Base-by-base conservation (phyloP, 352 stramenopile genomes). In the Phytophthora nicotianae region DNA sequence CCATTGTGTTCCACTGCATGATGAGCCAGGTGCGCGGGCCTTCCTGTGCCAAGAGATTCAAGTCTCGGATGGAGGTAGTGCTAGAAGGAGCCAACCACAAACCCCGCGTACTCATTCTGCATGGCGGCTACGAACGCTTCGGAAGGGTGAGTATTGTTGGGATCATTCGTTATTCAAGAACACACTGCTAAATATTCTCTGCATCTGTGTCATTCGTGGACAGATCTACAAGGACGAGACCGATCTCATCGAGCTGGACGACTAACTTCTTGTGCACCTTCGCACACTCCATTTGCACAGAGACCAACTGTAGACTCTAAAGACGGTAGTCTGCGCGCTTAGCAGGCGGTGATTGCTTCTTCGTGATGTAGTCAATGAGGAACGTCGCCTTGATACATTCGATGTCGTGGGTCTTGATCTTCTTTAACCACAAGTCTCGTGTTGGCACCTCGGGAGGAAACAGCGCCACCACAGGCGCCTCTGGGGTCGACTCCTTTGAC, bases 1-100 rank as follows among this genome's bases (percentile, higher is more conserved):
- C 72, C 46, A 75, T 96, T 65, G 79, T 96, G 21, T 94, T 96
- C 59, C 87, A 96, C 70, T 96, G 87, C 74, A 94, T 94, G 83
- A 75, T 96, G 72, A 96, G 84, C 33, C 87, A 95, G 64, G 72
- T 95, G 41, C 87, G 87, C 33, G 87, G 84, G 1, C 87, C 87
- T 16, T 83, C 75, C n/a, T 95, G 87, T 51, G 87, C 87, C 37
- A 79, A 81, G 41, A 83, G 87, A 24, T 93, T 95, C 52, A 74
- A 85, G 52, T 68, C 72, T 52, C 83, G 87, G 32, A 74, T 93
- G 66, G 64, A 76, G 0, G 54, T 80, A 23, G 60, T 88, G 43
- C 50, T 89, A 17, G 68, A 85, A 21, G 71, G 74, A n/a, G 68
- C 45, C 5, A 73, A 72, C 2, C 58, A 74, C 33, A 79, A 78